Percentiles rank a stretch among this genome's conserved stretches.
phyloP scores from a whole-genome alignment of 179 eudicot species.

The Camellia oleifera region DNA sequence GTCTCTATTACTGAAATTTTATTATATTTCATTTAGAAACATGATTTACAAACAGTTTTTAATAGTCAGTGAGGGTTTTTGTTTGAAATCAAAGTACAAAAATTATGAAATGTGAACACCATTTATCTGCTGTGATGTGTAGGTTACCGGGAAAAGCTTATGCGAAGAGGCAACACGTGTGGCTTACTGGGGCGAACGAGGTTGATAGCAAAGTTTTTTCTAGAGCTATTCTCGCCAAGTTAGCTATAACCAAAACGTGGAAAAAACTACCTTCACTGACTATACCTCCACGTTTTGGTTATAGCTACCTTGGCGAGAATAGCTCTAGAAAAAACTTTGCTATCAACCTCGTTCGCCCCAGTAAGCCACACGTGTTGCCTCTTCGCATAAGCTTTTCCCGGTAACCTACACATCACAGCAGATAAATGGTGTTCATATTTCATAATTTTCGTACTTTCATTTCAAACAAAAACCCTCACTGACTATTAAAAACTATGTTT shows the following conservation, averaged over 20 bases:
- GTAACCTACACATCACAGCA: conserved; percentile 39
- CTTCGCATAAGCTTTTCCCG: conserved; percentile 73
- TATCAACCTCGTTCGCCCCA: conserved; percentile 72
- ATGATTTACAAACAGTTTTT: no score
- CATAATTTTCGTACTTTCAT: not conserved
- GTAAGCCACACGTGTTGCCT: conserved; percentile 69
- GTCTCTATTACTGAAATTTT: no score
- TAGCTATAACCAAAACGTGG: conserved; percentile 10
- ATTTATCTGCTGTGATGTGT: not conserved
- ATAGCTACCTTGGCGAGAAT: conserved; percentile 80
- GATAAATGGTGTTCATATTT: no score
- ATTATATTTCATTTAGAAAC: no score
- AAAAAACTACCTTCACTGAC: no score
- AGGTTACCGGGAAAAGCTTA: conserved; percentile 84
- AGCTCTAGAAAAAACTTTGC: conserved; percentile 59
- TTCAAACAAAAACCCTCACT: not conserved
- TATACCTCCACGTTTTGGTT: no score
- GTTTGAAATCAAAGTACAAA: not conserved
- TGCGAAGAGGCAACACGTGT: conserved; percentile 57
- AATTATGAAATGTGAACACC: not conserved
- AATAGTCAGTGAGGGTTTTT: not conserved
- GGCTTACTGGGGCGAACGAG: conserved; percentile 79
- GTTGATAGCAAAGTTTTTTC: conserved; percentile 72
- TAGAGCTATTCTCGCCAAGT: conserved; percentile 95
- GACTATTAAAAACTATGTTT: no score